Base-by-base conservation (phyloP, 2,329 filamentous ascomycete genomes). In the Stachybotrys chartarum region DNA sequence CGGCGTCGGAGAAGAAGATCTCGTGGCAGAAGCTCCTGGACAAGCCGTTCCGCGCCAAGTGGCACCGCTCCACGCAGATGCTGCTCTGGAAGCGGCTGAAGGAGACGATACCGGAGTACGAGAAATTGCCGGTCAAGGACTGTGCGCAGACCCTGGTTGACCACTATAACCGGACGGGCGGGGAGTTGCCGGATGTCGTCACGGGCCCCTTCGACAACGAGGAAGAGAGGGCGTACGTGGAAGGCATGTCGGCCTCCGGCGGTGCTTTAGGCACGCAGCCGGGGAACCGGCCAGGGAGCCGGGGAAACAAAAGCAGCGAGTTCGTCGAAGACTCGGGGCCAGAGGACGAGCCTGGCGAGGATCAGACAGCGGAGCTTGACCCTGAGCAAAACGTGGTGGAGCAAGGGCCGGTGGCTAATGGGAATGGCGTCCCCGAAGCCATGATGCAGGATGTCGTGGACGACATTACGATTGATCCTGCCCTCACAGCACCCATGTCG, bases 11-110 rank as follows among this genome's bases (percentile, higher is more conserved):
- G 53, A 60, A 64, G 8, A 76, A 76, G 50, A 80, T 84, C 46
- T 74, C 74, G 0, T 84, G 81, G 81, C 60, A 64, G 42, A 69
- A 64, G 30, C 63, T 83, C 30, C 70, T 73, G 6, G 68, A 77
- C 54, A 70, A 72, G 45, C 59, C 64, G 6, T 75, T 73, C 54
- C 70, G 74, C 46, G 63, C 61, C n/a, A 69, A 64, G 35, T 77
- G 72, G 68, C 68, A 68, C 50, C 68, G 70, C 5, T 57, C 61
- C 11, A 72, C 69, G 0, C 73, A 72, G 39, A 65, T 69, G 55
- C 64, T 76, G 5, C 59, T 74, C 5, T 76, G 74, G 74, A 65
- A 65, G 51, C 70, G 74, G 5, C 58, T 75, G 50, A 71, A 67
- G 56, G 65, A 68, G 49, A 64, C 57, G 1, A 66, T 75, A 1